A percentile compares a stretch with the other conserved stretches of the same genome.
Conservation (phyloP, 352 stramenopile species). For the Phytopythium aichiense region DNA sequence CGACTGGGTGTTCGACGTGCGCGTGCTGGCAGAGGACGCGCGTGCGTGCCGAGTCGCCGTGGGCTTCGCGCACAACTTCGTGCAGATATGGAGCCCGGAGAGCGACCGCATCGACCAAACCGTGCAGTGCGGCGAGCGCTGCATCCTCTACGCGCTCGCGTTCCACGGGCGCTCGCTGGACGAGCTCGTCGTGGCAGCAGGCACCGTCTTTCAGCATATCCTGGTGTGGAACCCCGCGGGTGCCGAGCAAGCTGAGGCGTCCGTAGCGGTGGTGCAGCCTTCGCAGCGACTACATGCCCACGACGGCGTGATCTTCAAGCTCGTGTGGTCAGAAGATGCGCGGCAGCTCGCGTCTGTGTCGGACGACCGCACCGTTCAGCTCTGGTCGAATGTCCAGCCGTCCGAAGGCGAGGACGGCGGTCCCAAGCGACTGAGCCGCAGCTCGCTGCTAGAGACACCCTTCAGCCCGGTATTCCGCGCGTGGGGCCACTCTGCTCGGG, state of each 20-base stretch:
- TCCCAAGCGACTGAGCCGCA: background rate
- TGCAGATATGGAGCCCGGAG: slow-evolving; percentile 69
- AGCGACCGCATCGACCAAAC: slow-evolving; percentile 38
- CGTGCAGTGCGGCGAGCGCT: slow-evolving; percentile 72
- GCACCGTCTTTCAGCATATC: slow-evolving; percentile 86
- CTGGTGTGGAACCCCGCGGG: slow-evolving; percentile 63
- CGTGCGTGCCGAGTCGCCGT: slow-evolving; percentile 41
- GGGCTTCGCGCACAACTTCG: slow-evolving; percentile 81
- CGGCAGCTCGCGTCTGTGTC: slow-evolving; percentile 75
- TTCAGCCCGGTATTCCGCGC: slow-evolving; percentile 62
- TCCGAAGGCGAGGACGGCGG: slow-evolving; percentile 7
- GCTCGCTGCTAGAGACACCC: slow-evolving; percentile 11
- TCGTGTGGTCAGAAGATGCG: slow-evolving; percentile 70
- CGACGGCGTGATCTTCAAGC: slow-evolving; percentile 83
- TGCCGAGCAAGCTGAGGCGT: background rate
- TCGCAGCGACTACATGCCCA: slow-evolving; percentile 71
- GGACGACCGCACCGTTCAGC: slow-evolving; percentile 80
- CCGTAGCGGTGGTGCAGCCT: slow-evolving; percentile 20
- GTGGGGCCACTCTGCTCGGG: slow-evolving; percentile 78
- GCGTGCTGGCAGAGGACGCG: slow-evolving; percentile 24
- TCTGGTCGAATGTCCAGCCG: slow-evolving; percentile 53
- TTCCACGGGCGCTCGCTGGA: slow-evolving; percentile 64
- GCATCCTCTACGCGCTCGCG: slow-evolving; percentile 78
- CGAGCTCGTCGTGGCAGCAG: slow-evolving; percentile 69
- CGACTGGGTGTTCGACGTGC: slow-evolving; percentile 86